These are phyloP conservation scores for Cupressus sempervirens DNA, from an alignment of 75 land plant genomes.

Conservation along the genomic window DNA sequence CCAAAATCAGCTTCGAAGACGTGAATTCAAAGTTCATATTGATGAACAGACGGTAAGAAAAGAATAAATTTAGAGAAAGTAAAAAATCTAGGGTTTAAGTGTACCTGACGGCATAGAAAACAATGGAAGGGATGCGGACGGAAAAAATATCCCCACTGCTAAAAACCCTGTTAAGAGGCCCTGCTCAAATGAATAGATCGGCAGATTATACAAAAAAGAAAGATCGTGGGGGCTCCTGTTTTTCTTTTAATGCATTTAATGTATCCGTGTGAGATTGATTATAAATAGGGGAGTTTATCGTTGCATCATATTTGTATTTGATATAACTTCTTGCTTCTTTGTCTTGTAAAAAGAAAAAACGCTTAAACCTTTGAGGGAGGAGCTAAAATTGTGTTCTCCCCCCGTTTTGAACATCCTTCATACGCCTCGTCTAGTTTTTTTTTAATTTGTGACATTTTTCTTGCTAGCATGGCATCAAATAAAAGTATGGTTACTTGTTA, in stretches of 20 bases:
- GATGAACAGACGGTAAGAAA: no score
- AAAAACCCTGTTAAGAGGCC: neutral
- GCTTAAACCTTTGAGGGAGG: no score
- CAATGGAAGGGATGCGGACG: neutral
- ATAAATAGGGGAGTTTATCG: neutral
- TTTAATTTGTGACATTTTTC: no score
- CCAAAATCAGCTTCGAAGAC: neutral
- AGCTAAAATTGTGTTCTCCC: no score
- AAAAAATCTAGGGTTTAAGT: neutral
- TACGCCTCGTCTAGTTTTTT: no score
- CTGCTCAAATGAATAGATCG: neutral
- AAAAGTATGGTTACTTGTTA: no score
- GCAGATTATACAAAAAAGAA: neutral
- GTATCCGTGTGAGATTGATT: neutral
- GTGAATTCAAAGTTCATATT: neutral
- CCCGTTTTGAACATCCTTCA: no score
- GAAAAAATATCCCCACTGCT: neutral
- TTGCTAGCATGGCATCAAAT: no score
- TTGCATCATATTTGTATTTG: neutral
- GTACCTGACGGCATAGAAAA: slow-evolving; percentile 11
- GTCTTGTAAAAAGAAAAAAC: no score
- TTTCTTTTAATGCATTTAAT: neutral
- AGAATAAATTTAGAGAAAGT: neutral
- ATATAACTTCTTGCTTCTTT: no score
- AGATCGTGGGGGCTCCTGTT: neutral